Evolutionary conservation across 345 rosid species (phyloP).

Genomic region (Brassica cretica): DNA sequence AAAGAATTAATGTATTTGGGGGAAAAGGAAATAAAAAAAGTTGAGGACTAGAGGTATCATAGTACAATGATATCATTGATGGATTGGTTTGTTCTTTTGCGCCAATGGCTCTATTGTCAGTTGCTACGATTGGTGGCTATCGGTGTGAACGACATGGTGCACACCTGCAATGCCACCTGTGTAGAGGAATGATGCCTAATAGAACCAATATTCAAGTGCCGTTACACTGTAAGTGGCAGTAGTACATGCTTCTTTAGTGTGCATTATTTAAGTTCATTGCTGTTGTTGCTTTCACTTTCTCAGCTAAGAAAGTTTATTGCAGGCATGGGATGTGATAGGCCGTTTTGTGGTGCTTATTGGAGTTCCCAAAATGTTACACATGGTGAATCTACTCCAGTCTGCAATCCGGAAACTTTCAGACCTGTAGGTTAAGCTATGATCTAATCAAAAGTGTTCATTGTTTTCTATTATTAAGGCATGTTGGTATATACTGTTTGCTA

Average conservation of each 20-base stretch:
- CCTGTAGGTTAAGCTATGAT: constrained; percentile 48
- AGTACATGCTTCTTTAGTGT: neutral
- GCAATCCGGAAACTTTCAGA: constrained; percentile 60
- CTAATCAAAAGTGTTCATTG: neutral
- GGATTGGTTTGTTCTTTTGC: neutral
- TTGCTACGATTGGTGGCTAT: constrained; percentile 56
- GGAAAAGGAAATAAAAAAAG: neutral
- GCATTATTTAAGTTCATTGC: constrained; percentile 10
- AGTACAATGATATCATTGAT: neutral
- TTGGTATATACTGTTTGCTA: neutral
- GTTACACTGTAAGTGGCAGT: constrained; percentile 67
- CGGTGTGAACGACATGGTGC: constrained; percentile 59
- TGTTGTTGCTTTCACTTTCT: neutral
- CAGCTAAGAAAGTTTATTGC: constrained; percentile 20
- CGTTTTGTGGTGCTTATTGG: constrained; percentile 92
- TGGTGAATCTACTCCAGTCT: constrained; percentile 47
- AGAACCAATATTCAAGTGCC: constrained; percentile 62
- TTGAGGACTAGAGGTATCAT: neutral
- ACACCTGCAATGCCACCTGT: constrained; percentile 78
- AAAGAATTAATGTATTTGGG: neutral
- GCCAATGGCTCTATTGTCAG: constrained; percentile 40
- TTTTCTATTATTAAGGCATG: neutral
- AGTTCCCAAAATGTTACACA: constrained; percentile 50
- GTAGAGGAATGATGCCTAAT: constrained; percentile 87
- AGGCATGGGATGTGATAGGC: constrained; percentile 90